Base-by-base conservation (phyloP, 2,329 filamentous ascomycete species). In the Alternaria ventricosa region DNA sequence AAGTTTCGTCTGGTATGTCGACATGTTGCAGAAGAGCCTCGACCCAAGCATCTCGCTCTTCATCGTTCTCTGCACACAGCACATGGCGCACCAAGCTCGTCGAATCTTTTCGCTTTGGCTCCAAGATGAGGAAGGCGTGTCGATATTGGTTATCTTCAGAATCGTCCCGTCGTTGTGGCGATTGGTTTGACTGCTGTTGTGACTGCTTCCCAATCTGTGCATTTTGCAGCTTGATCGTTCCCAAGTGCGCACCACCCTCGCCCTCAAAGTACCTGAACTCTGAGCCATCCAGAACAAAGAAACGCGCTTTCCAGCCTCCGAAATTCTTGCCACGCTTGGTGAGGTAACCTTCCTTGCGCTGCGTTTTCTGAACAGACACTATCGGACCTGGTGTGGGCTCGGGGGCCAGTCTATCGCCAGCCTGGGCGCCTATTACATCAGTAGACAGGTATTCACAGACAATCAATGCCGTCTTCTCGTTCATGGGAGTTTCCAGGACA, bases 321-420 rank as follows among this genome's bases (percentile, higher is more conserved):
- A 99, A 99, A 75, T 98, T 98, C 85, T 99, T 99, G 53, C 96
- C 96, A 71, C 92, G 89, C 83, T 99, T 99, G 2, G 96, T 98
- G 54, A 99, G 83, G 79, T 98, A 99, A 9, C 96, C 96, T 75
- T 90, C 94, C 75, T 93, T 93, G 63, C 90, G 86, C 9, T 91
- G 89, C 88, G 6, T 88, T 55, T 75, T 77, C 4, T 73, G 53
- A 61, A 74, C 83, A 82, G 74, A 78, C 36, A 79, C 76, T 43
- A 83, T 79, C 23, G 74, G 77, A 18, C 77, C 73, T 28, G 84
- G 80, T 45, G 78, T 81, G 2, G 84, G 82, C 62, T 91, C 89
- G 79, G 28, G 88, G 84, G 73, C 89, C 85, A 20, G 84, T 85
- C 79, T 60, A 73, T 87, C 79, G 57, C 82, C 84, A 22, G 81